Evolutionary conservation across 352 stramenopile species (phyloP).

Genomic region (Pythium rhizo-oryzae): DNA sequence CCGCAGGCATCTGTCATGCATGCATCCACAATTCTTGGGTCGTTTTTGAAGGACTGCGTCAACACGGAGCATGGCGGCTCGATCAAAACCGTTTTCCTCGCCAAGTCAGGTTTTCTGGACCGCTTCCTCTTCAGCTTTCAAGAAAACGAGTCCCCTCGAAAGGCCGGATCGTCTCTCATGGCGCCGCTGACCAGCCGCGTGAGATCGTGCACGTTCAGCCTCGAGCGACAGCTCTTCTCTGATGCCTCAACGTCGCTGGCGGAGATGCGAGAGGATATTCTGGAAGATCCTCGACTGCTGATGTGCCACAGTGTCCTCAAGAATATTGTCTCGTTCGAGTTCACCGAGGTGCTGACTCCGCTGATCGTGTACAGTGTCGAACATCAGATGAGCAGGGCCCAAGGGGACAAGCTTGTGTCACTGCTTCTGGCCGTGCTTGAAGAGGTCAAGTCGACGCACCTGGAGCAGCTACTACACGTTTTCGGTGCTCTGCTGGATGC

Average conservation of each 20-base stretch:
- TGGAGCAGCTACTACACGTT: slow-evolving; percentile 46
- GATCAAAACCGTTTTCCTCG: slow-evolving; percentile 27
- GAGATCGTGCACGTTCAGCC: slow-evolving; percentile 31
- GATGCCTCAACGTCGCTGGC: not conserved
- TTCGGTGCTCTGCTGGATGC: slow-evolving; percentile 45
- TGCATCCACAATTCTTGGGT: slow-evolving; percentile 16
- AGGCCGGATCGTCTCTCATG: not conserved
- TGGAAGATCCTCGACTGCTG: slow-evolving; percentile 44
- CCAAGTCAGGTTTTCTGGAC: slow-evolving; percentile 49
- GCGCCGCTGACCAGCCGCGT: slow-evolving; percentile 22
- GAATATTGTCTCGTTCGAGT: slow-evolving; percentile 43
- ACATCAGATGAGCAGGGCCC: slow-evolving; percentile 16
- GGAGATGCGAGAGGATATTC: not conserved
- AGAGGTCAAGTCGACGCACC: slow-evolving; percentile 55
- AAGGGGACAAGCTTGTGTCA: slow-evolving; percentile 53
- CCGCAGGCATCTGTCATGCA: slow-evolving; percentile 25
- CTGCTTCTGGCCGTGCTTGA: slow-evolving; percentile 63
- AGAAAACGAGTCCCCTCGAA: slow-evolving; percentile 7
- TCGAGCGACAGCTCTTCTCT: slow-evolving; percentile 28
- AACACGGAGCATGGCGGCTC: not conserved
- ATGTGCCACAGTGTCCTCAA: slow-evolving; percentile 49
- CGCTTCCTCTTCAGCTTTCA: slow-evolving; percentile 50
- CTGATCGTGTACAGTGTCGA: slow-evolving; percentile 20
- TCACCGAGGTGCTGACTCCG: slow-evolving; percentile 37
- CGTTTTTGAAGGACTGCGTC: slow-evolving; percentile 29